These are phyloP conservation scores for Rosa hybrid DNA, from an alignment of 331 rosid species.

Conservation along the genomic window DNA sequence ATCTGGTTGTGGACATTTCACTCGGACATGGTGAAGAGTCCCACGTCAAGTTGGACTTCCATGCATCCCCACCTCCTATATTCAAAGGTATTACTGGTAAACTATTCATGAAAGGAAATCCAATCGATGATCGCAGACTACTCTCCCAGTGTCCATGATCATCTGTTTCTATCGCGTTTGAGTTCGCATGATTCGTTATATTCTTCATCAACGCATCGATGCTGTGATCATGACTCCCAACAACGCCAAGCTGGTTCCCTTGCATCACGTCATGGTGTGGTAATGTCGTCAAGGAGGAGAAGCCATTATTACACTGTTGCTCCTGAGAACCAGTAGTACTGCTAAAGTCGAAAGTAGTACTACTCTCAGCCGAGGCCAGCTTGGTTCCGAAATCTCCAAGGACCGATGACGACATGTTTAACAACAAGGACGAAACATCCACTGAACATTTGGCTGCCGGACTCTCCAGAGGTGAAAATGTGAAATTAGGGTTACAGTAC, in stretches of 20 bases:
- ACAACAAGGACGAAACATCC: constrained; percentile 66
- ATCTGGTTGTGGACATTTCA: constrained; percentile 74
- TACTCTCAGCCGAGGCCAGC: constrained; percentile 28
- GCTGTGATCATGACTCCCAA: constrained; percentile 3
- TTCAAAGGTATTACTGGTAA: constrained; percentile 38
- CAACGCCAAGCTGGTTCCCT: constrained; percentile 25
- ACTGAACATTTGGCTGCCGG: constrained; percentile 31
- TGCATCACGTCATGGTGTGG: constrained; percentile 34
- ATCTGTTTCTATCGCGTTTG: constrained; percentile 32
- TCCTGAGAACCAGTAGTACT: constrained; percentile 36
- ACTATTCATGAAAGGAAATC: constrained; percentile 42
- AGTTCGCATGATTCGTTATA: constrained; percentile 24
- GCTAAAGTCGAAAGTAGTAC: constrained; percentile 32
- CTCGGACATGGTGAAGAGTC: constrained; percentile 79
- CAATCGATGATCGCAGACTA: constrained; percentile 32
- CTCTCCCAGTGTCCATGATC: constrained; percentile 48
- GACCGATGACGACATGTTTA: constrained; percentile 75
- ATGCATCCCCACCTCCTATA: constrained; percentile 49
- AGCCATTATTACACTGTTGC: constrained; percentile 34
- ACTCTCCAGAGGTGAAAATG: constrained; percentile 49
- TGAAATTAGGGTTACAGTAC: constrained; percentile 34
- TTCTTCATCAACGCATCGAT: constrained; percentile 40
- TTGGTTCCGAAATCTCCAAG: constrained; percentile 46
- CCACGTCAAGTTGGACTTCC: constrained; percentile 83
- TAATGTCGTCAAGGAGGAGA: constrained; percentile 32